Base-by-base conservation (phyloP, 192 early-diverging fungal genomes). In the Coemansia sp. region DNA sequence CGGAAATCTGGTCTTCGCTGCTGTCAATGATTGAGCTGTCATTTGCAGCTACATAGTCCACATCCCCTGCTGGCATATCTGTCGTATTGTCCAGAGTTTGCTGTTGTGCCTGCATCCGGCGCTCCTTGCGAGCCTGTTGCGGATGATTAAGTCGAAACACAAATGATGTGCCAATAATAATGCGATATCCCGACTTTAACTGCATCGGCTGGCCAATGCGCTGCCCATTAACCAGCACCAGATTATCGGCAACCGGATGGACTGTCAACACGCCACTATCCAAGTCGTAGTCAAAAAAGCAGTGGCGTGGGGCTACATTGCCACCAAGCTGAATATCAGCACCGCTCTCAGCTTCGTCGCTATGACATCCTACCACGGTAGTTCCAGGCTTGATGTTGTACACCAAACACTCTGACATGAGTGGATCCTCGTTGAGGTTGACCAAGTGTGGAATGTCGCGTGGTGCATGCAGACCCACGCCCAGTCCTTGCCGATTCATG, bases 341-440 rank as follows among this genome's bases (percentile, higher is more conserved):
- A 58, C 49, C 54, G 51, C 24, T 12, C 4, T 52, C 48, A n/a
- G 21, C 48, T 12, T 47, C 72, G 2, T 72, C 70, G 9, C 80
- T 75, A 26, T 90, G 66, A 8, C 81, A 73, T 21, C 91, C 94
- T 3, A 93, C 92, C 6, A 70, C 59, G 0, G 91, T 92, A 5
- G 61, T 74, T 0, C 94, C 94, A 1, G 84, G 82, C 47, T 88
- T 88, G 55, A 96, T 79, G 51, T 88, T 88, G 76, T 94, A 94
- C n/a, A 96, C 84, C 3, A 96, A 79, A 58, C 92, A 94, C 65
- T 96, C 93, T 15, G 89, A 89, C 88, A 92, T 89, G 14, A 90
- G 82, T 51, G 93, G 90, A 67, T 96, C 90, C 67, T 94, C 93
- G 66, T 90, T 93, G 20, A 93, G 84, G 61, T 94, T 96, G 59